Base-by-base conservation (phyloP, 2,329 filamentous ascomycete genomes). In the Canariomyces notabilis region DNA sequence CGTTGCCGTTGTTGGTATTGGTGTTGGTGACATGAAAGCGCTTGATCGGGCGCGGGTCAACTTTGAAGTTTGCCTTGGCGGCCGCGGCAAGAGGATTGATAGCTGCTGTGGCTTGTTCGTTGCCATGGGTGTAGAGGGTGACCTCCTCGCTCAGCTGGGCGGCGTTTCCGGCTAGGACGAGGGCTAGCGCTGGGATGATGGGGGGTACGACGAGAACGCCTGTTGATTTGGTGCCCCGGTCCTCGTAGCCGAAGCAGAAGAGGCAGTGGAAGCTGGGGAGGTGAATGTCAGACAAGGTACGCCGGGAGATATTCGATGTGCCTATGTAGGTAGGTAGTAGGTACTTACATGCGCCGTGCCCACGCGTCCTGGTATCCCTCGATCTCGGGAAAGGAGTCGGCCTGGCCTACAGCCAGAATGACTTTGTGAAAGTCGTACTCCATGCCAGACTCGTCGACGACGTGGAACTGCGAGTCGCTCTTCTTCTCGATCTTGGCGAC, bases 191-290 rank as follows among this genome's bases (percentile, higher is more conserved):
- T 0, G 63, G 36, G 6, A 54, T 56, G 4, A 67, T 37, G 36
- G 63, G 52, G 1, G 65, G 70, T 9, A 65, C 63, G 1, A 69
- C 72, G 2, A 80, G 65, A 4, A 79, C 56, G 1, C 74, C 75
- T 0, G 67, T 68, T 0, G 71, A 71, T 0, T 63, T 55, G 2
- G 61, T 58, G 2, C 73, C 75, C 12, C 72, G 67, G 41, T 81
- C 74, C 51, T 83, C 79, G 57, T 70, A 82, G 4, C 79, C 79
- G 51, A 81, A 70, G 59, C 77, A 82, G 54, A 75, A 79, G 1
- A 82, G 67, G 53, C 77, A 82, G 54, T 81, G 77, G 52, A 76
- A 81, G 36, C 70, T 73, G 23, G 5, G 22, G 22, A 21, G 23
- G 15, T 2, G 14, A 11, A 36, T 42, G 33, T 37, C 32, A 26